phyloP scores from a whole-genome alignment of 2,329 filamentous ascomycete genomes.

The Pseudogymnoascus sp. region DNA sequence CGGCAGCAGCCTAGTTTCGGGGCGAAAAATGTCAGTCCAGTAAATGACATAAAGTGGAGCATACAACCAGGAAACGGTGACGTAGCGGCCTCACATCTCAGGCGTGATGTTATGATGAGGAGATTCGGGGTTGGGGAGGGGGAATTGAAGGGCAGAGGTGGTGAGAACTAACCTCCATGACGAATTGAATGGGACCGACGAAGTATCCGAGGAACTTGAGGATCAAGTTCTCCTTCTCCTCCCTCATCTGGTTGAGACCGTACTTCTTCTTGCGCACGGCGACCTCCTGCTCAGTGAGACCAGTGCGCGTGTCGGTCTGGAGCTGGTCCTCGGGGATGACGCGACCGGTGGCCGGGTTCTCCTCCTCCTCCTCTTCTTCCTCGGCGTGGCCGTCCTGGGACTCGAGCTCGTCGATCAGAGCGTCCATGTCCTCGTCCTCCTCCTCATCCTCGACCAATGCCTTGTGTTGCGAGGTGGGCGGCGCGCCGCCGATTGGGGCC shows the following conservation, averaged over 20 bases:
- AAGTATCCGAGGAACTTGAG: constrained; percentile 80
- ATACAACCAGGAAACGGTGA: neutral
- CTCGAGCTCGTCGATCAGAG: constrained; percentile 79
- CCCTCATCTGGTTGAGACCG: constrained; percentile 83
- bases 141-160: neutral
- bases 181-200: constrained; percentile 83
- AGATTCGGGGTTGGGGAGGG: neutral
- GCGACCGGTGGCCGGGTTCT: constrained; percentile 46
- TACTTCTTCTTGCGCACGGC: constrained; percentile 56
- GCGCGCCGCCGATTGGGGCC: constrained; percentile 26
- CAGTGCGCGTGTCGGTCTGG: constrained; percentile 63
- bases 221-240: constrained; percentile 77
- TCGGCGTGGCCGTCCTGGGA: constrained; percentile 64
- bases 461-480: constrained; percentile 21
- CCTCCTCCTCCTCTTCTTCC: constrained; percentile 52
- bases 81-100: neutral
- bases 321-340: constrained; percentile 66
- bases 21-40: constrained; percentile 9
- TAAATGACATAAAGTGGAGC: neutral
- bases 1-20: constrained; percentile 46
- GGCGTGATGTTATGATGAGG: neutral
- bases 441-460: constrained; percentile 46
- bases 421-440: constrained; percentile 76
- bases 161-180: constrained; percentile 66
- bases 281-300: constrained; percentile 67